phyloP scores from a whole-genome alignment of 345 rosid genomes.

The Geranium rotundifolium region DNA sequence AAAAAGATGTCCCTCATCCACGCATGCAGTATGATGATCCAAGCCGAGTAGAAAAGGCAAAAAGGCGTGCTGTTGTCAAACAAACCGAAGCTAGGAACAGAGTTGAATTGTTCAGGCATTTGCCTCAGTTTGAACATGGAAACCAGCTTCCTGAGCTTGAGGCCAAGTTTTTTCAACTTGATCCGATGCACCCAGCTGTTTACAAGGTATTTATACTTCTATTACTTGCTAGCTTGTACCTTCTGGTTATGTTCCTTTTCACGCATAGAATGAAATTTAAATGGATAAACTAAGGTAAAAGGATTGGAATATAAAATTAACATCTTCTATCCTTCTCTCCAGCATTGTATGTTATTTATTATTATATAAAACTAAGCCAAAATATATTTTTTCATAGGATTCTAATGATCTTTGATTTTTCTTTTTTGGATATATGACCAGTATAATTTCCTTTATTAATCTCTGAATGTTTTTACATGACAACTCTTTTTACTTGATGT shows the following conservation, averaged over 20 bases:
- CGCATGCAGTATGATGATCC: constrained; percentile 93
- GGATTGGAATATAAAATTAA: no score
- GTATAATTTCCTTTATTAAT: no score
- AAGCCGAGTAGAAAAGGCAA: constrained; percentile 87
- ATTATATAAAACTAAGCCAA: no score
- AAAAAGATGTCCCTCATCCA: constrained; percentile 91
- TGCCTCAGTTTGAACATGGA: constrained; percentile 94
- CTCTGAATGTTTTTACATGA: not conserved
- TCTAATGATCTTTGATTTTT: no score
- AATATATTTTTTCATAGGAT: no score
- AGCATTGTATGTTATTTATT: no score
- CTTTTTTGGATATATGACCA: no score
- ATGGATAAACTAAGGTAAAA: no score
- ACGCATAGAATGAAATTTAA: no score
- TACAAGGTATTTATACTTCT: constrained; percentile 49
- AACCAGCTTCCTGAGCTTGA: constrained; percentile 79
- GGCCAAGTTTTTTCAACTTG: constrained; percentile 73
- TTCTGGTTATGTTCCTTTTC: no score
- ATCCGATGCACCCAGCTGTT: constrained; percentile 87
- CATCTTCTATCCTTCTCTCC: no score
- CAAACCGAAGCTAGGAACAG: constrained; percentile 81
- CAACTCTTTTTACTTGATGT: constrained; percentile 10
- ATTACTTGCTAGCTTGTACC: no score
- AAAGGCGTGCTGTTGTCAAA: constrained; percentile 77
- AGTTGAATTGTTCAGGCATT: constrained; percentile 91